These are phyloP conservation scores for Yarrowia alimentaria DNA, from an alignment of 805 yeast genomes.

Conservation along the genomic window DNA sequence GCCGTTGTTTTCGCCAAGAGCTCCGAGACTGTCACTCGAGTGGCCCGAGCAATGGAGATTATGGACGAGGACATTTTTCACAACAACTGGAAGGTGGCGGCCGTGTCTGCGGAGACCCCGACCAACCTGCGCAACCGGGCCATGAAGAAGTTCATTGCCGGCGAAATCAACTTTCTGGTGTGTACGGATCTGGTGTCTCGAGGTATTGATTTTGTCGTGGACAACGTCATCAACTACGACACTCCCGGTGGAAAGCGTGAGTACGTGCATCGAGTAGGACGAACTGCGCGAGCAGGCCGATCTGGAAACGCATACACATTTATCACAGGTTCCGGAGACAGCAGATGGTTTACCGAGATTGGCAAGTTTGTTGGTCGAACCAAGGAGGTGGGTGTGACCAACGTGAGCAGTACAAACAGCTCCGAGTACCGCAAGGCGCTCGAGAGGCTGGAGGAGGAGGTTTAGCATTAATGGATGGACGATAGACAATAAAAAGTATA, in stretches of 20 bases:
- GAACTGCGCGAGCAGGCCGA: conserved; percentile 92
- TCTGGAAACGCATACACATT: conserved; percentile 72
- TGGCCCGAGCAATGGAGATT: conserved; percentile 58
- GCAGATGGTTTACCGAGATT: conserved; percentile 46
- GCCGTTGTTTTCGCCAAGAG: conserved; percentile 67
- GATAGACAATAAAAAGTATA: neutral
- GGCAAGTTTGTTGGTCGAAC: conserved; percentile 37
- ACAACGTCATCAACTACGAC: conserved; percentile 84
- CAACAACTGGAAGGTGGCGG: conserved; percentile 25
- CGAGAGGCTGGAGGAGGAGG: conserved; percentile 46
- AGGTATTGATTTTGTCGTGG: conserved; percentile 80
- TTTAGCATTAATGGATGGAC: neutral
- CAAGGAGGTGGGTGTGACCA: conserved; percentile 32
- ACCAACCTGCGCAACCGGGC: conserved; percentile 52
- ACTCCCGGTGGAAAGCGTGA: conserved; percentile 85
- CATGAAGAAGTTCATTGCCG: conserved; percentile 57
- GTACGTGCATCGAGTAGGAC: conserved; percentile 93
- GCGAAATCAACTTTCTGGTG: conserved; percentile 54
- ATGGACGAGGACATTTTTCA: conserved; percentile 39
- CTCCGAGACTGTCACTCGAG: conserved; percentile 82
- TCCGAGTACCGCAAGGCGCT: conserved; percentile 49
- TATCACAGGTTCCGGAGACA: conserved; percentile 76
- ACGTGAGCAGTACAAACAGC: conserved; percentile 32
- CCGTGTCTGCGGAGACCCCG: conserved; percentile 41
- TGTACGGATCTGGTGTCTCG: conserved; percentile 93